Conservation (phyloP, 192 early-diverging fungal genomes). For the Cladochytrium replicatum region DNA sequence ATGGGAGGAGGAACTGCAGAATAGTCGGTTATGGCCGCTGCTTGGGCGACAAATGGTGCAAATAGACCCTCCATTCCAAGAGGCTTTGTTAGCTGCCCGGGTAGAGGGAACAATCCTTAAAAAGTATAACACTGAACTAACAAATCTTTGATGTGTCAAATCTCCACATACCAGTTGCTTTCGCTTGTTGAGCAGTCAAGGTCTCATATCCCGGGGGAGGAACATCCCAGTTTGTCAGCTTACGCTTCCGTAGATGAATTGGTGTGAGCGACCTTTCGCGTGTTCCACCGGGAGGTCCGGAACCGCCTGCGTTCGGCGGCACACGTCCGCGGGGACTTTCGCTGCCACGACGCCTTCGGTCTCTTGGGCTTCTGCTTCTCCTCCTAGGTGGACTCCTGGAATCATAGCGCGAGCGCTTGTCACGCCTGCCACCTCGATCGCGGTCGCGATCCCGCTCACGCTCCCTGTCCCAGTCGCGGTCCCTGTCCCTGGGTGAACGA, state of each 20-base stretch:
- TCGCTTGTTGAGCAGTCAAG: slow-evolving; percentile 76
- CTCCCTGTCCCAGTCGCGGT: slow-evolving; percentile 22
- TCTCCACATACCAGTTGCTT: slow-evolving; percentile 70
- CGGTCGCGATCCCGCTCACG: slow-evolving; percentile 25
- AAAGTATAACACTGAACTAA: too few species aligned
- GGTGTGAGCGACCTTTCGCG: slow-evolving; percentile 52
- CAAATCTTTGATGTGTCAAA: too few species aligned
- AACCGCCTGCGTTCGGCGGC: slow-evolving; percentile 23
- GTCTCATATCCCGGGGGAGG: slow-evolving; percentile 81
- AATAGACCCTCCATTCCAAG: slow-evolving; percentile 29
- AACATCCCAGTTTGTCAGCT: slow-evolving; percentile 87
- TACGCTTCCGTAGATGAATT: slow-evolving; percentile 63
- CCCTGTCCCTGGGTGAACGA: too few species aligned
- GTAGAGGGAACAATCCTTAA: slow-evolving; percentile 66
- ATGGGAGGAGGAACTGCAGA: slow-evolving; percentile 26
- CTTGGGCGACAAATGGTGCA: too few species aligned
- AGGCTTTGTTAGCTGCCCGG: slow-evolving; percentile 46
- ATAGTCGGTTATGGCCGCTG: slow-evolving; percentile 29
- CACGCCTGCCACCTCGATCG: slow-evolving; percentile 17
- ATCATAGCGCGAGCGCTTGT: neutral
- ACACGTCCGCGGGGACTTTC: slow-evolving; percentile 22
- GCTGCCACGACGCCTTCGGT: too few species aligned
- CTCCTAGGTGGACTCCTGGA: slow-evolving; percentile 34
- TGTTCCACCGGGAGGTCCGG: too few species aligned
- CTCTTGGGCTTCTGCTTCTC: too few species aligned